Base-by-base conservation (phyloP, 2,329 filamentous ascomycete species). In the Dendrostoma leiphaemia region DNA sequence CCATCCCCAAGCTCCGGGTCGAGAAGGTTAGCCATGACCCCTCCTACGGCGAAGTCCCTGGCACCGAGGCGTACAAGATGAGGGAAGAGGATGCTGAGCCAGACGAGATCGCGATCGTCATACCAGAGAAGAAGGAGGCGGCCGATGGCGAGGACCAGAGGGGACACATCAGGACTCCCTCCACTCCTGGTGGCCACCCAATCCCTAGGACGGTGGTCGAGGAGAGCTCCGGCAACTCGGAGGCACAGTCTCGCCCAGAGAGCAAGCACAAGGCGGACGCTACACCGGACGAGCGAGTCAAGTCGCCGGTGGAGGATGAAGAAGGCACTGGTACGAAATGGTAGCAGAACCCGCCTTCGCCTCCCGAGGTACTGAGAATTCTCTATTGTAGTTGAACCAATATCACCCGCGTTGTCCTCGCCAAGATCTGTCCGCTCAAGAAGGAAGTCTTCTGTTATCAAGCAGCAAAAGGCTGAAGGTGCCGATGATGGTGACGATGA, bases 11-110 rank as follows among this genome's bases (percentile, higher is more conserved):
- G 58, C 83, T 80, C 23, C 71, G 81, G 51, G 76, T 85, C 31
- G 81, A 85, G 64, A 82, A 78, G 69, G 74, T 84, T 54, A 78
- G 82, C 63, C 74, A 82, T 61, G 75, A 80, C 64, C 75, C 78
- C 13, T 78, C 81, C 37, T 78, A 85, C 61, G 83, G 82, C 57
- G 81, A 86, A 67, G 79, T 85, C 37, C 83, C 82, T 2, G 82
- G 81, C 31, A 85, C 83, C 5, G 75, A 79, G 51, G 81, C 81
- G 12, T 81, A 84, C 63, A 66, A 76, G 34, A 73, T 77, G 68
- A 75, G 82, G 61, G 76, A 78, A 55, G 74, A 74, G 28, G 83
- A 86, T 66, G 83, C 82, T 13, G 71, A 74, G 45, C 82, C 83
- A 15, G 83, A 87, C 61, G 79, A 85, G 68, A 81, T 85, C 62